Evolutionary conservation across 2,329 filamentous ascomycete genomes (phyloP).

Genomic region (Calonectria henricotiae): DNA sequence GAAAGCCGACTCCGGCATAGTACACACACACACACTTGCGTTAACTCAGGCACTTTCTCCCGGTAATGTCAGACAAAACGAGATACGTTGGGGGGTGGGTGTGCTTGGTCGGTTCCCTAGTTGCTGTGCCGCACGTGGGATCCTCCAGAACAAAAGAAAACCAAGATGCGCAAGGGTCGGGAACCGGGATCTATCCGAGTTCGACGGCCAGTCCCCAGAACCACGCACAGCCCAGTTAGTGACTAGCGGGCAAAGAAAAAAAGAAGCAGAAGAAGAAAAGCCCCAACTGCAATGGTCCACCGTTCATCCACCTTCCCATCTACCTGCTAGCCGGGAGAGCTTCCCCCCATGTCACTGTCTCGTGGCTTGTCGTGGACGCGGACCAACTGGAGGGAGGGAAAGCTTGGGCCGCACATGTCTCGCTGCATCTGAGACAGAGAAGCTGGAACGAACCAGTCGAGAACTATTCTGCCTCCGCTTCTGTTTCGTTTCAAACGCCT

Average conservation of each 20-base stretch:
- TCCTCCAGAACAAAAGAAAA: neutral
- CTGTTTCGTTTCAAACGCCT: neutral
- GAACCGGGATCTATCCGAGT: conserved; percentile 32
- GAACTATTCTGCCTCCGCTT: conserved; percentile 2
- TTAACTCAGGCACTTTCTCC: too few relatives aligned
- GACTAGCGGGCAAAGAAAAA: neutral
- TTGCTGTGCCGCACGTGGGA: neutral
- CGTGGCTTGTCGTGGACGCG: conserved; percentile 2
- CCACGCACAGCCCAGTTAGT: neutral
- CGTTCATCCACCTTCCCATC: conserved; percentile 2
- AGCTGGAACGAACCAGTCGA: conserved; percentile 9
- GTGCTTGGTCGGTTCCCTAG: neutral
- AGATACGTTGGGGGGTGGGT: neutral
- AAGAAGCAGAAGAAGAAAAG: neutral
- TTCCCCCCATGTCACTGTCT: conserved; percentile 1
- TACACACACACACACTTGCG: neutral
- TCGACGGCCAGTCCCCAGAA: conserved; percentile 12
- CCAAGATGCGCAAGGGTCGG: conserved; percentile 22
- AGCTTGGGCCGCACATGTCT: conserved; percentile 12
- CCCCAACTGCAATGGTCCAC: neutral
- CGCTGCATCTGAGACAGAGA: conserved; percentile 13
- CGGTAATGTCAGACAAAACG: neutral
- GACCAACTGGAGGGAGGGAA: neutral
- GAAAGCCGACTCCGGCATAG: conserved; percentile 26
- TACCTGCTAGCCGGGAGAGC: neutral